Percentiles rank a stretch among this genome's conserved stretches.
These are phyloP conservation scores for Fusarium veterinarium DNA, from an alignment of 2,329 filamentous ascomycete species.

Conservation along the genomic window DNA sequence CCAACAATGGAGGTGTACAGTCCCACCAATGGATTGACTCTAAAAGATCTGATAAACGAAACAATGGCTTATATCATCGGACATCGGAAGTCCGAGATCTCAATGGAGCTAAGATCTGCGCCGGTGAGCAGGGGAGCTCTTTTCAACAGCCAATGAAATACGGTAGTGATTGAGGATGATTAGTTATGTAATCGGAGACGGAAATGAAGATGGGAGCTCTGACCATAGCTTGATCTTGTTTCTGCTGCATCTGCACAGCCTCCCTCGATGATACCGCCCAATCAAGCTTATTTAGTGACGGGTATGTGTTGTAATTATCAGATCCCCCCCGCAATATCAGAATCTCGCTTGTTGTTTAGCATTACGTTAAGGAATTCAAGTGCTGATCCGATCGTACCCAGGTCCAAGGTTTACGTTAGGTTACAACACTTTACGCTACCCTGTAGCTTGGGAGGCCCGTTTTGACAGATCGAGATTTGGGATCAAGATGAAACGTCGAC, in stretches of 20 bases:
- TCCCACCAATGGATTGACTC: not conserved
- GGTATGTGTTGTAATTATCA: not conserved
- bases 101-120: not conserved
- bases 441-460: not conserved
- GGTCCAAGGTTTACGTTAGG: not conserved
- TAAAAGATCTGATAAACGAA: constrained; percentile 1
- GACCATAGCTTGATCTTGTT: constrained; percentile 1
- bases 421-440: not conserved
- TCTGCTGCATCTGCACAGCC: not conserved
- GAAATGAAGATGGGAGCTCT: not conserved
- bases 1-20: not conserved
- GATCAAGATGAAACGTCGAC: not conserved
- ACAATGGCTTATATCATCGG: not conserved
- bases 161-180: rapidly evolving
- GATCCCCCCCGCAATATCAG: not conserved
- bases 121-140: not conserved
- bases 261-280: not conserved
- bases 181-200: not conserved
- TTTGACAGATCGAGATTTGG: not conserved
- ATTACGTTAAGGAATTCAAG: not conserved
- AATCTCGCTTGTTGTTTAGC: not conserved
- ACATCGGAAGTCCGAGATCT: not conserved
- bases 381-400: not conserved
- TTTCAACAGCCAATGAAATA: rapidly evolving
- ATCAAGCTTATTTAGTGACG: constrained; percentile 1